Evolutionary conservation across 306 rosid species (phyloP).

Genomic region (Vigna hirtella): DNA sequence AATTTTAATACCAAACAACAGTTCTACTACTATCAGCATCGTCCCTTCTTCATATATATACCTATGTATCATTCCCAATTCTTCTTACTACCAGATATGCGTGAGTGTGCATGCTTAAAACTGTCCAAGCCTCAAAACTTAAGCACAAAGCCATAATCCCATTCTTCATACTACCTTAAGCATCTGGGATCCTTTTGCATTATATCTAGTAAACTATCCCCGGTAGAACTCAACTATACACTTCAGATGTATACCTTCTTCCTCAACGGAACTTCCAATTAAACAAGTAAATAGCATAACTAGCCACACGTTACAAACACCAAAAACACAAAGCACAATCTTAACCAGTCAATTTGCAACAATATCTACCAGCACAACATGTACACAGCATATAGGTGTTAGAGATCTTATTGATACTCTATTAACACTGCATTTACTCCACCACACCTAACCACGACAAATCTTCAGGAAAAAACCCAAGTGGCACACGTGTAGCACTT

Average conservation of each 20-base stretch:
- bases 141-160: slow-evolving; percentile 15
- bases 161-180: slow-evolving; percentile 10
- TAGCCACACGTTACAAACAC: neutral
- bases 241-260: neutral
- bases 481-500: slow-evolving; percentile 3
- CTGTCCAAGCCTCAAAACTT: slow-evolving; percentile 15
- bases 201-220: neutral
- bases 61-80: neutral
- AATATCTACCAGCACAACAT: slow-evolving; percentile 3
- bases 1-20: slow-evolving; percentile 29
- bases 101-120: neutral
- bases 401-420: neutral
- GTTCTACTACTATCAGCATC: neutral
- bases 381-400: neutral
- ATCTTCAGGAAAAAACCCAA: neutral
- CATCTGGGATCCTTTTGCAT: neutral
- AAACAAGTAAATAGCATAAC: slow-evolving; percentile 20
- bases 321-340: neutral
- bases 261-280: slow-evolving; percentile 9
- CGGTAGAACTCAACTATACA: neutral
- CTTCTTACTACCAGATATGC: neutral
- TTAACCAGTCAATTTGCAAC: neutral
- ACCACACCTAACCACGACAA: slow-evolving; percentile 2
- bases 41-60: slow-evolving; percentile 1
- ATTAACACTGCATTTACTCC: slow-evolving; percentile 8